Percentiles rank a stretch among this genome's conserved stretches.
These are phyloP conservation scores for Coccomyxa sp. DNA, from an alignment of 139 green algal genomes.

Conservation along the genomic window DNA sequence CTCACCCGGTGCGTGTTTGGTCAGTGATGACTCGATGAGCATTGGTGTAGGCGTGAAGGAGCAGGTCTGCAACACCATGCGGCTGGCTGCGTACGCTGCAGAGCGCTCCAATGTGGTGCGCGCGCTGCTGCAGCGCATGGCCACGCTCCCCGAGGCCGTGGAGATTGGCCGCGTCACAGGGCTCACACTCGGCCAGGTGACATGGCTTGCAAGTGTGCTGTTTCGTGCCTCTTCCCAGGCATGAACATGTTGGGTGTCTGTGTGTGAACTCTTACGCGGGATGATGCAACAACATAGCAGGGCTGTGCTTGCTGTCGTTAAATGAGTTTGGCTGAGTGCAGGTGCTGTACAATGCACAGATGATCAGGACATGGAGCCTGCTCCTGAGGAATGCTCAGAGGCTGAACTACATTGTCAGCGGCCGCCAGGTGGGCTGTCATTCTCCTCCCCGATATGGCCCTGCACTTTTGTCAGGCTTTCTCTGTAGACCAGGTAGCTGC, in stretches of 20 bases:
- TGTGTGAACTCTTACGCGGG: too few species aligned
- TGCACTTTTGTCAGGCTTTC: not conserved
- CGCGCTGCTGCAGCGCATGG: constrained; percentile 55
- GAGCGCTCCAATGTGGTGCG: constrained; percentile 33
- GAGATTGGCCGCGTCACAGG: constrained; percentile 78
- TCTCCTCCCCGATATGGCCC: not conserved
- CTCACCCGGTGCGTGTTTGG: too few species aligned
- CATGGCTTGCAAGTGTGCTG: not conserved
- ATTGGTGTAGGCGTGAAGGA: not conserved
- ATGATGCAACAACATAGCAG: too few species aligned
- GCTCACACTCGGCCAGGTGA: constrained; percentile 45
- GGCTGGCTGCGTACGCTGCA: constrained; percentile 30
- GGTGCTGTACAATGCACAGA: constrained; percentile 74
- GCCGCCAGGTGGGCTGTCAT: constrained; percentile 5
- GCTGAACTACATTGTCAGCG: constrained; percentile 16
- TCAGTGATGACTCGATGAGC: too few species aligned
- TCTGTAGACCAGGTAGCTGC: not conserved
- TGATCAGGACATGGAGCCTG: constrained; percentile 67
- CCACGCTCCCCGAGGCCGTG: constrained; percentile 65
- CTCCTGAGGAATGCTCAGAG: constrained; percentile 60
- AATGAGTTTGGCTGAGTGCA: too few species aligned
- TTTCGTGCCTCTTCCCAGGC: too few species aligned
- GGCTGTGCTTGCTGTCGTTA: too few species aligned
- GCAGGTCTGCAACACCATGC: not conserved
- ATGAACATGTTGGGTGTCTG: too few species aligned